Percentiles rank a stretch among this genome's conserved stretches.
phyloP scores from a whole-genome alignment of 768 basidiomycete genomes.

The Leccinum uliginosum region DNA sequence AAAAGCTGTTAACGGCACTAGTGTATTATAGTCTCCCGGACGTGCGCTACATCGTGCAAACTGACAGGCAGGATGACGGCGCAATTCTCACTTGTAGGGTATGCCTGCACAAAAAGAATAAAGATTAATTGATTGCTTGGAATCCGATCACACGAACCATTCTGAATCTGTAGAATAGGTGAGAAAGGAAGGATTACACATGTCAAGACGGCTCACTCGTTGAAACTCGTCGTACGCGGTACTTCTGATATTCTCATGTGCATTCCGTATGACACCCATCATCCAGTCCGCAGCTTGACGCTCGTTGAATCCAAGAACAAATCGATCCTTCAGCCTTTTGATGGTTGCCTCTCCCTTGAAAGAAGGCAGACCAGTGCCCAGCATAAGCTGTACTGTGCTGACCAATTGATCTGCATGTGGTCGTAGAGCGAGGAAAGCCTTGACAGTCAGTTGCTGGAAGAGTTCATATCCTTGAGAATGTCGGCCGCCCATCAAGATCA shows the following conservation, averaged over 20 bases:
- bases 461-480: slow-evolving; percentile 91
- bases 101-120: slow-evolving; percentile 21
- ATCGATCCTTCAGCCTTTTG: slow-evolving; percentile 79
- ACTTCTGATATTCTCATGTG: slow-evolving; percentile 91
- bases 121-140: not conserved
- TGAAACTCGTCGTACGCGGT: slow-evolving; percentile 97
- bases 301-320: slow-evolving; percentile 77
- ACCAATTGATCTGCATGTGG: slow-evolving; percentile 90
- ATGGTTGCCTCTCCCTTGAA: slow-evolving; percentile 97
- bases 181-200: slow-evolving; percentile 1
- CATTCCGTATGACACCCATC: slow-evolving; percentile 84
- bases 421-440: slow-evolving; percentile 95
- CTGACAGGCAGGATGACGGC: not conserved
- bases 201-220: slow-evolving; percentile 46
- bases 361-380: slow-evolving; percentile 89
- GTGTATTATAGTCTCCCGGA: not conserved
- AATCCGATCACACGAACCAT: slow-evolving; percentile 32
- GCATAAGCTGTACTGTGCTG: slow-evolving; percentile 87
- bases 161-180: slow-evolving; percentile 39
- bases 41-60: not conserved
- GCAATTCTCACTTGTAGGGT: slow-evolving; percentile 25
- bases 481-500: slow-evolving; percentile 93
- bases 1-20: not conserved
- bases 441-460: slow-evolving; percentile 91
- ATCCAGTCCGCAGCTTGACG: slow-evolving; percentile 92